A percentile compares a stretch with the other conserved stretches of the same genome.
phyloP scores from a whole-genome alignment of 139 green algal genomes.

The Choricystis sp. region DNA sequence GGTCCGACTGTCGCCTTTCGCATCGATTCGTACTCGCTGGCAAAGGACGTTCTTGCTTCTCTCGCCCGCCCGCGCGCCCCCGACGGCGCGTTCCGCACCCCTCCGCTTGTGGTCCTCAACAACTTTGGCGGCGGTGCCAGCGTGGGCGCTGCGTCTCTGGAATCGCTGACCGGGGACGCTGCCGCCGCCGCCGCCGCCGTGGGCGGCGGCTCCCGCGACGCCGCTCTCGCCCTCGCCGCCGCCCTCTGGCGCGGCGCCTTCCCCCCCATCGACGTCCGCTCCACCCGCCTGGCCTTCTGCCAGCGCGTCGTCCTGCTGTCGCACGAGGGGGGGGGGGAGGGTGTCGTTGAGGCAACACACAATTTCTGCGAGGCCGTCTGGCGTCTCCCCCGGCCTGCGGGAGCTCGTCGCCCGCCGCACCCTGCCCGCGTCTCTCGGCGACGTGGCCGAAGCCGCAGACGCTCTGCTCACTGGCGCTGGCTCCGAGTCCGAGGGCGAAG shows the following conservation, averaged over 20 bases:
- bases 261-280: slow-evolving; percentile 85
- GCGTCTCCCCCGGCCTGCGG: slow-evolving; percentile 38
- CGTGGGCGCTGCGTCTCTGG: background rate
- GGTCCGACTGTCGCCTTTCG: slow-evolving; percentile 83
- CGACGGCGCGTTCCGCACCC: slow-evolving; percentile 20
- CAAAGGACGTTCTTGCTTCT: slow-evolving; percentile 53
- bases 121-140: slow-evolving; percentile 40
- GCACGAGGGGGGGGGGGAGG: slow-evolving; percentile 32
- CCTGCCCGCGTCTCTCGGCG: slow-evolving; percentile 53
- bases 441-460: slow-evolving; percentile 67
- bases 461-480: slow-evolving; percentile 70
- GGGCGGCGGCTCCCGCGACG: slow-evolving; percentile 1
- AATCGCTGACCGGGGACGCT: too few species aligned
- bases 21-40: slow-evolving; percentile 65
- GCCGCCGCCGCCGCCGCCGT: background rate
- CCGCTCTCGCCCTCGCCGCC: slow-evolving; percentile 64
- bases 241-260: slow-evolving; percentile 88
- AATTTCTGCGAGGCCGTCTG: slow-evolving; percentile 30
- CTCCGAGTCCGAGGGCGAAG: slow-evolving; percentile 41
- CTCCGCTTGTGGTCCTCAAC: slow-evolving; percentile 86
- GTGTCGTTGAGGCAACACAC: slow-evolving; percentile 80
- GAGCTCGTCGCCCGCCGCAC: slow-evolving; percentile 41
- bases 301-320: slow-evolving; percentile 70
- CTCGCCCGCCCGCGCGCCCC: slow-evolving; percentile 45
- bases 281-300: slow-evolving; percentile 46